These are phyloP conservation scores for Fusarium sacchari DNA, from an alignment of 2,329 filamentous ascomycete species.

Conservation along the genomic window DNA sequence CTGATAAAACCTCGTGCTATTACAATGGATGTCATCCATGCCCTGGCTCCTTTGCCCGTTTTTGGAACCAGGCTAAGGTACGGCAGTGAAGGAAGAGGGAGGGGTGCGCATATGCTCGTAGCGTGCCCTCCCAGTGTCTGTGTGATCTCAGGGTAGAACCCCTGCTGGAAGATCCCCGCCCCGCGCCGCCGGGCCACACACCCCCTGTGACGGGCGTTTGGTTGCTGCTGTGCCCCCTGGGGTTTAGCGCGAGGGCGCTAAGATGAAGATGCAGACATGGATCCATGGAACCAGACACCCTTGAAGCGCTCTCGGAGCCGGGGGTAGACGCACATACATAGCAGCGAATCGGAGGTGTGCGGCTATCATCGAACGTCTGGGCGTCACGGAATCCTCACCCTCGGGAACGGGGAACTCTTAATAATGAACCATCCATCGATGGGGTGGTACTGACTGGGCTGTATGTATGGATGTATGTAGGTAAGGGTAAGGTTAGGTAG, in stretches of 20 bases:
- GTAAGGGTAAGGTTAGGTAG: background rate
- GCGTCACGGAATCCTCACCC: constrained; percentile 18
- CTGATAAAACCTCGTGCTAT: constrained; percentile 18
- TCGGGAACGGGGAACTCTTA: constrained; percentile 22
- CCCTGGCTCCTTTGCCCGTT: constrained; percentile 1
- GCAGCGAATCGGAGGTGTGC: constrained; percentile 3
- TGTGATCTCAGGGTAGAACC: constrained; percentile 8
- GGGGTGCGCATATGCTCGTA: background rate
- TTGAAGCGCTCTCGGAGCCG: background rate
- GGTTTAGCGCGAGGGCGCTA: constrained; percentile 24
- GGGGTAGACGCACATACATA: background rate
- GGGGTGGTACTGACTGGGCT: background rate
- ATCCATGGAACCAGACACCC: constrained; percentile 13
- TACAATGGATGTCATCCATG: constrained; percentile 1
- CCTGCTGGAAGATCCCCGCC: constrained; percentile 30
- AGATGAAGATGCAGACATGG: background rate
- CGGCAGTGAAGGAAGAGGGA: constrained; percentile 18
- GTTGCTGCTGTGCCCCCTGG: constrained; percentile 16
- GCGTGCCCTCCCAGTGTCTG: background rate
- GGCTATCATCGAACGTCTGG: constrained; percentile 21
- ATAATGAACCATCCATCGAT: background rate
- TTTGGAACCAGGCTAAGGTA: constrained; percentile 7
- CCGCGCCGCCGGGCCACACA: constrained; percentile 14
- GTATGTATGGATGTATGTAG: too few relatives aligned
- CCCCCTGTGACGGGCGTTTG: constrained; percentile 26